Conservation (phyloP, 2,329 filamentous ascomycete genomes). For the Talaromyces sp. region DNA sequence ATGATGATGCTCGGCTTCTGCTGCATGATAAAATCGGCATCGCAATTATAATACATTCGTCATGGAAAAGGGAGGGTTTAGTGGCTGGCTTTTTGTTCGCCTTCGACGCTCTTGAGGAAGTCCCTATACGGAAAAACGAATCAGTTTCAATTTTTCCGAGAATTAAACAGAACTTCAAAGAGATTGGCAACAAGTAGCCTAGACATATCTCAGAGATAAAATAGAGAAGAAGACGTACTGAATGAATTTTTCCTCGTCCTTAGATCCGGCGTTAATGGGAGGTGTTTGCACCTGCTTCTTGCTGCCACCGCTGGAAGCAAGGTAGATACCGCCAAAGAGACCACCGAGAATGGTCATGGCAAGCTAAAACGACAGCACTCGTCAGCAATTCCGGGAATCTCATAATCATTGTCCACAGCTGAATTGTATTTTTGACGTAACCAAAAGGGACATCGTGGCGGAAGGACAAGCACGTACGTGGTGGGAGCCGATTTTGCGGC, state of each 20-base stretch:
- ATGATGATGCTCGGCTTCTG: conserved; percentile 10
- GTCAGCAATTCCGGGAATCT: background rate
- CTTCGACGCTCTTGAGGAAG: conserved; percentile 50
- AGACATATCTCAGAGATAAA: background rate
- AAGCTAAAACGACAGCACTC: conserved; percentile 45
- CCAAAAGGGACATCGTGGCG: conserved; percentile 16
- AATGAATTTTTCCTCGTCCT: conserved; percentile 67
- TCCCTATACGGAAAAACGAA: conserved; percentile 35
- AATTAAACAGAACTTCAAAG: background rate
- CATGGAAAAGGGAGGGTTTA: conserved; percentile 23
- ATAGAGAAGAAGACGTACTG: conserved; percentile 49
- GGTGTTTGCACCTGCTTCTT: conserved; percentile 47
- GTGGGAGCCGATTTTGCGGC: conserved; percentile 53
- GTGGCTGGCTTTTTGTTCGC: conserved; percentile 45
- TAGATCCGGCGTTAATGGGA: conserved; percentile 62
- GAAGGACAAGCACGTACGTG: conserved; percentile 39
- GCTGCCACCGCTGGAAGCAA: conserved; percentile 45
- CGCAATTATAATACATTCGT: conserved; percentile 13
- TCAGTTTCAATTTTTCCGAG: background rate
- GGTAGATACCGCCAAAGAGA: conserved; percentile 47
- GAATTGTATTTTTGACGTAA: conserved; percentile 4
- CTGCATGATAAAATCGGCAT: conserved; percentile 9
- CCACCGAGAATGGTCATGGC: conserved; percentile 56
- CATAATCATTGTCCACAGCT: conserved; percentile 14
- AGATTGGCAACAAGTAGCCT: background rate